A percentile compares a stretch with the other conserved stretches of the same genome.
Conservation (phyloP, 371 early-diverging fungal genomes). For the Mortierella polycephala region DNA sequence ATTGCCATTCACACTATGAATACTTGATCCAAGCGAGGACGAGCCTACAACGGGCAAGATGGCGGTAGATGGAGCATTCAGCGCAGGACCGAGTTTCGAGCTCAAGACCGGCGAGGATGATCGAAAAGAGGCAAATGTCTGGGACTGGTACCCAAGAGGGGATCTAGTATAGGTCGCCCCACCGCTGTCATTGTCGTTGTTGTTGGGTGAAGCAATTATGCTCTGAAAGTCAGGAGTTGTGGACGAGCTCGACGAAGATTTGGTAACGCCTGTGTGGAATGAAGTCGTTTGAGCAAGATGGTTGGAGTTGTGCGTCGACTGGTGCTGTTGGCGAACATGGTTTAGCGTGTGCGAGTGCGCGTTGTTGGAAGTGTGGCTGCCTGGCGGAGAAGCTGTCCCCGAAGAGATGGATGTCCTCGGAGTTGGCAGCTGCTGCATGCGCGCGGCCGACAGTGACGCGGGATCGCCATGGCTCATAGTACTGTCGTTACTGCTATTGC, state of each 20-base stretch:
- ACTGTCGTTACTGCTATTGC: conserved; percentile 1
- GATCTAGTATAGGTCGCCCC: conserved; percentile 4
- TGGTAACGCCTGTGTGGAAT: conserved; percentile 1
- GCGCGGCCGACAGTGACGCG: conserved; percentile 6
- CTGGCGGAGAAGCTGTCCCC: conserved; percentile 35
- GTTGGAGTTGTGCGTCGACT: not conserved
- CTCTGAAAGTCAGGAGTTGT: conserved; percentile 17
- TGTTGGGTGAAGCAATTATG: conserved; percentile 23
- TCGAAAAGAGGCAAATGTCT: conserved; percentile 4
- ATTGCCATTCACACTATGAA: conserved; percentile 4
- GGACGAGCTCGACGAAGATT: conserved; percentile 1
- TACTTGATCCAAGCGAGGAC: conserved; percentile 9
- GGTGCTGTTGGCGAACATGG: conserved; percentile 10
- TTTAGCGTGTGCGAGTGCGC: conserved; percentile 8
- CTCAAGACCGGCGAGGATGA: conserved; percentile 18
- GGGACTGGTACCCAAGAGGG: conserved; percentile 10
- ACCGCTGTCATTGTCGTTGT: not conserved
- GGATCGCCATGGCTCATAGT: not conserved
- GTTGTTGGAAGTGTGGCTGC: conserved; percentile 12
- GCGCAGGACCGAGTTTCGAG: conserved; percentile 14
- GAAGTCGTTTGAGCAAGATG: not conserved
- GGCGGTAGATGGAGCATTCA: conserved; percentile 5
- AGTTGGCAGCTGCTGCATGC: conserved; percentile 32
- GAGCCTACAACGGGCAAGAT: conserved; percentile 12
- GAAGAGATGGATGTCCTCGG: conserved; percentile 41